Base-by-base conservation (phyloP, 139 green algal species). In the Ettlia oleoabundans region DNA sequence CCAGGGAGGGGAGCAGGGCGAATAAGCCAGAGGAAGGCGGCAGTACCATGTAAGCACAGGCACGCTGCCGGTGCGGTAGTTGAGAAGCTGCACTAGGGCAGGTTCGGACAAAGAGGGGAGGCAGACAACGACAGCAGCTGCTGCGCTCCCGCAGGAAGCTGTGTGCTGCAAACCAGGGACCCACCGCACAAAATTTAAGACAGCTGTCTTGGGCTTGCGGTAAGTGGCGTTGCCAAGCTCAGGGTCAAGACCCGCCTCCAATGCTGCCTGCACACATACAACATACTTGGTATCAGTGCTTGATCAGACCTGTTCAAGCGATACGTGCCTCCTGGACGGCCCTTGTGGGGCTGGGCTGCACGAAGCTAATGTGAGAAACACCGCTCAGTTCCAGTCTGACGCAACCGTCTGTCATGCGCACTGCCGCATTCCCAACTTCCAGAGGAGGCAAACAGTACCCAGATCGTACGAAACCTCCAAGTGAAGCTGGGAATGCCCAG, bases 171-270 rank as follows among this genome's bases (percentile, higher is more conserved):
- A 41, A 22, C 30, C 30, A 30, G 30, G 19, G 40, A 26, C 72
- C 22, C 77, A 87, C 35, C 65, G 30, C 51, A 87, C 83, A 42
- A 83, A 72, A 41, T 87, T 87, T 19, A 87, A 32, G 53, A 87
- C 80, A 51, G 83, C 83, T 8, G 83, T 87, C 10, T 74, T 72
- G 21, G 83, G 83, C 21, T 67, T 73, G 22, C 83, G 75, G 21
- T 69, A 35, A 10, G 21, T 55, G 38, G 83, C 76, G 10, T 67
- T 52, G 68, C 83, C 83, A 10, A 87, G 73, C 41, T 84, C 68
- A 3, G 74, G 53, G 26, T 81, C 67, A 22, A 83, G 67, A 21
- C 62, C 74, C 28, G 38, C 55, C 8, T 13, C 55, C 74, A 71
- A 28, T 5, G 74, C 74, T 21, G 55, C 55, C 74, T 81, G 74